Conservation (phyloP, 768 basidiomycete genomes). For the Russula foetens region DNA sequence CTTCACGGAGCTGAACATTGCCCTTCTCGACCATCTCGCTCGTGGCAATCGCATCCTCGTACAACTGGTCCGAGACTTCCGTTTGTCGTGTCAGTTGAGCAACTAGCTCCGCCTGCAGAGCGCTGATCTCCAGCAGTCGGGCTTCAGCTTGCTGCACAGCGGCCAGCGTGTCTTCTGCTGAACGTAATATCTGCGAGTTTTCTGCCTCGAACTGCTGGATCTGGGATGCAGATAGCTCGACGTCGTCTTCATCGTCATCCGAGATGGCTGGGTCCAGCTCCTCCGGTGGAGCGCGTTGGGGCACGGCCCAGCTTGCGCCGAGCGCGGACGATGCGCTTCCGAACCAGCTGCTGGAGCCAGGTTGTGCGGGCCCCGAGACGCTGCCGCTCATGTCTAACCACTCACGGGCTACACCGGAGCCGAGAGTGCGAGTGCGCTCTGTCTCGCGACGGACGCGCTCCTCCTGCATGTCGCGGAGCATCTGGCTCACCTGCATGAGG, state of each 20-base stretch:
- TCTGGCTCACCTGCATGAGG: conserved; percentile 70
- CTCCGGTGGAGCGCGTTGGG: conserved; percentile 26
- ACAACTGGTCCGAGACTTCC: conserved; percentile 87
- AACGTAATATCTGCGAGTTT: conserved; percentile 77
- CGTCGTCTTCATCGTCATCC: conserved; percentile 60
- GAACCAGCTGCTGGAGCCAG: conserved; percentile 41
- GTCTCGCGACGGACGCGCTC: conserved; percentile 83
- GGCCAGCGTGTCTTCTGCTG: conserved; percentile 78
- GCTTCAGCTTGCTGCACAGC: conserved; percentile 91
- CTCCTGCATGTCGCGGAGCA: conserved; percentile 86
- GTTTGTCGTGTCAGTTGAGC: conserved; percentile 83
- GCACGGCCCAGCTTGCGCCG: conserved; percentile 37
- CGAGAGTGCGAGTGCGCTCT: conserved; percentile 77
- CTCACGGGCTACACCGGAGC: conserved; percentile 67
- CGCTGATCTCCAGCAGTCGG: conserved; percentile 85
- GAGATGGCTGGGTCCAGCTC: conserved; percentile 42
- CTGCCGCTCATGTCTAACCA: conserved; percentile 37
- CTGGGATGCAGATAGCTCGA: conserved; percentile 78
- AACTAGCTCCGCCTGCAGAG: conserved; percentile 88
- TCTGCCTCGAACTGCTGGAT: conserved; percentile 91
- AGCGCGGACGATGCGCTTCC: conserved; percentile 41
- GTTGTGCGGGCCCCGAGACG: conserved; percentile 37
- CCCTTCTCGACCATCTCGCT: conserved; percentile 83
- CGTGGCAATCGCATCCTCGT: conserved; percentile 88
- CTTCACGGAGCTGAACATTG: conserved; percentile 84